Evolutionary conservation across 2,329 filamentous ascomycete genomes (phyloP).

Genomic region (Aspergillus hiratsukae): DNA sequence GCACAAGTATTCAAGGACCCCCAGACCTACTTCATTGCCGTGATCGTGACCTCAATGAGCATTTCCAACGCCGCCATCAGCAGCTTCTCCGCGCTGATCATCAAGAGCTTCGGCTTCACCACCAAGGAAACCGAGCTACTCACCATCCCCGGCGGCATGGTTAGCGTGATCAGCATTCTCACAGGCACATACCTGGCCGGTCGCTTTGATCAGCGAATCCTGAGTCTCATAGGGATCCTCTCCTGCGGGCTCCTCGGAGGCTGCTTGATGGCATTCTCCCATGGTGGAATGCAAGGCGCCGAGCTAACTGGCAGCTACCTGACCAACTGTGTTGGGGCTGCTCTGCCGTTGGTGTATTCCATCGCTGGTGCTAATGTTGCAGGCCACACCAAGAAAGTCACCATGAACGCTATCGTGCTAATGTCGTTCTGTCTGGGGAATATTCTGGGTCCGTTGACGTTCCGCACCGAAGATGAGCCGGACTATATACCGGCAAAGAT

Average conservation of each 20-base stretch:
- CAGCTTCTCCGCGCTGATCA: constrained; percentile 41
- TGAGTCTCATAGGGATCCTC: constrained; percentile 36
- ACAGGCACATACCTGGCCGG: constrained; percentile 33
- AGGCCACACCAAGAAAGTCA: constrained; percentile 49
- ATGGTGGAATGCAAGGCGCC: constrained; percentile 32
- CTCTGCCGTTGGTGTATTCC: constrained; percentile 38
- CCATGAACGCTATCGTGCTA: constrained; percentile 44
- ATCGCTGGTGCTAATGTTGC: constrained; percentile 44
- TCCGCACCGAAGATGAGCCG: constrained; percentile 40
- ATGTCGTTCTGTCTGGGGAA: constrained; percentile 42
- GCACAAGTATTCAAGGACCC: constrained; percentile 43
- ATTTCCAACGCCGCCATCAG: constrained; percentile 42
- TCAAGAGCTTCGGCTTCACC: constrained; percentile 41
- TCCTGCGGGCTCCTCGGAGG: constrained; percentile 42
- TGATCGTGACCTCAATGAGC: constrained; percentile 32
- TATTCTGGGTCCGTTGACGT: constrained; percentile 44
- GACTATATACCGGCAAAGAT: constrained; percentile 39
- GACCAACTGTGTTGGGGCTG: constrained; percentile 36
- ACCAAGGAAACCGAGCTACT: constrained; percentile 42
- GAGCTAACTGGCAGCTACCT: constrained; percentile 42
- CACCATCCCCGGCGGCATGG: constrained; percentile 38
- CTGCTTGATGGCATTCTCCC: constrained; percentile 37
- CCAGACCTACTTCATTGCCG: constrained; percentile 40
- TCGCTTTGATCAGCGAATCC: constrained; percentile 36
- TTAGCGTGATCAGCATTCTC: constrained; percentile 38